A percentile compares a stretch with the other conserved stretches of the same genome.
Evolutionary conservation across 1,139 yeast genomes (phyloP).

Genomic region (Geotrichum europaeum): DNA sequence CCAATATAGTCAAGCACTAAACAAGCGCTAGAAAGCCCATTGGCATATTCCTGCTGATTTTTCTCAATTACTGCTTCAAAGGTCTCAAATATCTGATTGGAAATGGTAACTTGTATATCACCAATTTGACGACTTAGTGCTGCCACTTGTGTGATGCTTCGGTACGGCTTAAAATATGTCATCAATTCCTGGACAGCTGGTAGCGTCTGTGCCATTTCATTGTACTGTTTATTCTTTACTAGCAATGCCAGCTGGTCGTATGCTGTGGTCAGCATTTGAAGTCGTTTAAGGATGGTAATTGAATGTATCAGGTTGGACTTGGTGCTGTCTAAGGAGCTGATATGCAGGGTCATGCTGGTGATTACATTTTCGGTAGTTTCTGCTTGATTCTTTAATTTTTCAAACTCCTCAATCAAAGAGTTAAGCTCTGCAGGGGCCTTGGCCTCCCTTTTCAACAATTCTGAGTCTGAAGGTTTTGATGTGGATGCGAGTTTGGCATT

Average conservation of each 20-base stretch:
- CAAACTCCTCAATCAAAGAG: constrained; percentile 36
- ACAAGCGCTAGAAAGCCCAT: constrained; percentile 54
- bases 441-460: constrained; percentile 1
- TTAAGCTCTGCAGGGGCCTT: constrained; percentile 27
- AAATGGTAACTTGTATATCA: constrained; percentile 56
- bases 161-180: constrained; percentile 70
- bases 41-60: constrained; percentile 20
- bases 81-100: constrained; percentile 69
- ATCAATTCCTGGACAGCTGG: constrained; percentile 76
- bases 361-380: constrained; percentile 57
- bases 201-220: constrained; percentile 59
- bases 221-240: constrained; percentile 48
- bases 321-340: constrained; percentile 70
- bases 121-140: constrained; percentile 57
- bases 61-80: constrained; percentile 46
- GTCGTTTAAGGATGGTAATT: constrained; percentile 78
- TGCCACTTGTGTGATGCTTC: constrained; percentile 79
- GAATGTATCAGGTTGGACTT: constrained; percentile 77
- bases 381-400: constrained; percentile 47
- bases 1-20: constrained; percentile 65
- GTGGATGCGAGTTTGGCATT: neutral
- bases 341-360: constrained; percentile 64
- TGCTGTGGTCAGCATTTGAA: constrained; percentile 81
- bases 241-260: constrained; percentile 56
- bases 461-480: neutral